Evolutionary conservation across 495 filamentous ascomycete species (phyloP).

Genomic region (Rostrohypoxylon terebratum): DNA sequence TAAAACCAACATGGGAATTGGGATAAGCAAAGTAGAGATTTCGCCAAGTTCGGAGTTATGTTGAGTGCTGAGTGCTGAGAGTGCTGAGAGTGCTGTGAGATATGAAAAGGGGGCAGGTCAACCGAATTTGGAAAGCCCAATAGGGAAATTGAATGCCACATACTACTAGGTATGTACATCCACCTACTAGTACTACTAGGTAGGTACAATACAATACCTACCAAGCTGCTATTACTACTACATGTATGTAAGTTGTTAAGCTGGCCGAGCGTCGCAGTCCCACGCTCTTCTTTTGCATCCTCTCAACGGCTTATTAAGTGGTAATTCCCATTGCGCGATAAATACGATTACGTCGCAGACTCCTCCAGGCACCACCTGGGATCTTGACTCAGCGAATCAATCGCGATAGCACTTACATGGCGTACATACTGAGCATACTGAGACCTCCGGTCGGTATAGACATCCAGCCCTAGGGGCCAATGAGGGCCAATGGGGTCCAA

Average conservation of each 20-base stretch:
- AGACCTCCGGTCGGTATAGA: slow-evolving; percentile 32
- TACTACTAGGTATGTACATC: neutral
- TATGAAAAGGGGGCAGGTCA: slow-evolving; percentile 25
- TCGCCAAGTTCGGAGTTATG: slow-evolving; percentile 41
- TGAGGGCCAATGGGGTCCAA: slow-evolving; percentile 40
- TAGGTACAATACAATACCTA: too few species aligned
- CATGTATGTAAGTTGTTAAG: slow-evolving; percentile 1
- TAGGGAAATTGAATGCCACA: slow-evolving; percentile 34
- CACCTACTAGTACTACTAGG: too few species aligned
- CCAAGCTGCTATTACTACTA: too few species aligned
- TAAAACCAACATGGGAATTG: slow-evolving; percentile 39
- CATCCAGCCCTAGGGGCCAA: slow-evolving; percentile 18
- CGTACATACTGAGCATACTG: slow-evolving; percentile 30
- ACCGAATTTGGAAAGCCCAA: slow-evolving; percentile 23
- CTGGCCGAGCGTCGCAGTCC: slow-evolving; percentile 17
- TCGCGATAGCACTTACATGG: slow-evolving; percentile 41
- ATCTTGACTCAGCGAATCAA: slow-evolving; percentile 36
- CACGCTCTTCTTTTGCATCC: neutral
- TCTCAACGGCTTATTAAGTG: slow-evolving; percentile 25
- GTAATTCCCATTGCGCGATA: slow-evolving; percentile 42
- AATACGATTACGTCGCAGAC: slow-evolving; percentile 42
- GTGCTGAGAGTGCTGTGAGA: slow-evolving; percentile 9
- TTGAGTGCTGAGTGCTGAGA: slow-evolving; percentile 15
- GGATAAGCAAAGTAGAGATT: slow-evolving; percentile 33
- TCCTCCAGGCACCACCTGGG: slow-evolving; percentile 23